Evolutionary conservation across 2,329 filamentous ascomycete genomes (phyloP), one percentile per base, ranked within the genome.

Genomic region (Rutstroemia sp.): DNA sequence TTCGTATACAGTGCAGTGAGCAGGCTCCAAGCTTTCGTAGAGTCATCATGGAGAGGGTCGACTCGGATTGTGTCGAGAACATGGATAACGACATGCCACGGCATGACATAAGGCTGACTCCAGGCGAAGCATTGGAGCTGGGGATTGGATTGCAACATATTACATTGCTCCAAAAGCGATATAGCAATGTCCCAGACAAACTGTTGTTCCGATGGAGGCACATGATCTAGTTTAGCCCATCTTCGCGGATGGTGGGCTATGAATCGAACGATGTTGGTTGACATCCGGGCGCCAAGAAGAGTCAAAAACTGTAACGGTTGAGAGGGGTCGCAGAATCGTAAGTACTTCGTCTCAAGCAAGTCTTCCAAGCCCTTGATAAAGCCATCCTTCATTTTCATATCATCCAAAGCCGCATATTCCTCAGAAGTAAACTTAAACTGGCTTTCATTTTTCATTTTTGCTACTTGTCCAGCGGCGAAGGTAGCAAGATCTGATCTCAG

Each of bases 321-420:
- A 25, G 63, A 58, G 10, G 72, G 67, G 57, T 75, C 71, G 61
- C 71, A 73, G 52, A 71, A 73, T 16, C 71, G 66, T 5, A 75
- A 60, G 46, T 69, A 74, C 39, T 71, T 72, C 38, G 66, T 65
- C 55, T 74, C 72, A 34, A 75, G 58, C 5, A 58, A 60, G 14
- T 64, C 62, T 58, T 77, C 74, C 7, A 77, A 25, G n/a, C 59
- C 56, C 8, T 46, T 34, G 46, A 61, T 53, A 8, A 44, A 21
- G 12, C 49, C 34, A 19, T 61, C 59, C 63, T 61, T 70, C 12
- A 57, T 47, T 21, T n/a, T 23, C 34, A 46, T 52, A 27, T 49
- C 39, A 38, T 46, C 21, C 25, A 34, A 44, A 23, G 46, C 38
- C 14, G 54, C 39, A 18, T 48, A 2, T 67, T 70, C 2, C 72